phyloP scores from a whole-genome alignment of 495 filamentous ascomycete genomes.

The Xylaria curta region DNA sequence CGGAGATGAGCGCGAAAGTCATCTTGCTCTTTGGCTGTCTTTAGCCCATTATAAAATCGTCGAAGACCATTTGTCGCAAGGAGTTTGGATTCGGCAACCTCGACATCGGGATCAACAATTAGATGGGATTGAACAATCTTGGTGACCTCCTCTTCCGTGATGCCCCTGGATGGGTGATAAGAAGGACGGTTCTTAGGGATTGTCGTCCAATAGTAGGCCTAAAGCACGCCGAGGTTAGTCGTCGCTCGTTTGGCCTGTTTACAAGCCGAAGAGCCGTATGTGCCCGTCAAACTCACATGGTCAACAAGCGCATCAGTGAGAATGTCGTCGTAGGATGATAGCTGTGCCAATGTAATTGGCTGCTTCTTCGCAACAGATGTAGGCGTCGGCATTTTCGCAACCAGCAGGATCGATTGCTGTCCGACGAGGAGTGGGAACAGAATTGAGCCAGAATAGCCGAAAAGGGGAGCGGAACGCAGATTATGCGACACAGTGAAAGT shows the following conservation, averaged over 20 bases:
- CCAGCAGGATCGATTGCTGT: background rate
- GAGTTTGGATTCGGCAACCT: constrained; percentile 71
- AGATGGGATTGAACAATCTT: constrained; percentile 78
- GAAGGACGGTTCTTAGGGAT: constrained; percentile 93
- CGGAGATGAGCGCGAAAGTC: constrained; percentile 87
- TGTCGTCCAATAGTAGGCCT: constrained; percentile 95
- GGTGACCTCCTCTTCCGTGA: constrained; percentile 80
- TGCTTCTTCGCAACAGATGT: constrained; percentile 63
- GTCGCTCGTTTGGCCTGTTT: constrained; percentile 22
- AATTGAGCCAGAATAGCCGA: constrained; percentile 1
- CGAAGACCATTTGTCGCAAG: constrained; percentile 75
- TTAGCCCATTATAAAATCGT: constrained; percentile 69
- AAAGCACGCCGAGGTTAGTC: constrained; percentile 24
- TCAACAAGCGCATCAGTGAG: constrained; percentile 95
- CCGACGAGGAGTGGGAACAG: background rate
- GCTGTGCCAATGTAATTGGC: constrained; percentile 80
- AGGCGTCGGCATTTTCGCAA: constrained; percentile 48
- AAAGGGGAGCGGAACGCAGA: background rate
- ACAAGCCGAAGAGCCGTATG: background rate
- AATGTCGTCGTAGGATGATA: constrained; percentile 94
- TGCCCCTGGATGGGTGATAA: constrained; percentile 81
- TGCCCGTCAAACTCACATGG: constrained; percentile 67
- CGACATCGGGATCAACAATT: constrained; percentile 74
- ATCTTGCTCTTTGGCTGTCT: constrained; percentile 78
- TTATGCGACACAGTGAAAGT: background rate